Base-by-base conservation (phyloP, 106 monocot genomes). In the Gastrodia elata region DNA sequence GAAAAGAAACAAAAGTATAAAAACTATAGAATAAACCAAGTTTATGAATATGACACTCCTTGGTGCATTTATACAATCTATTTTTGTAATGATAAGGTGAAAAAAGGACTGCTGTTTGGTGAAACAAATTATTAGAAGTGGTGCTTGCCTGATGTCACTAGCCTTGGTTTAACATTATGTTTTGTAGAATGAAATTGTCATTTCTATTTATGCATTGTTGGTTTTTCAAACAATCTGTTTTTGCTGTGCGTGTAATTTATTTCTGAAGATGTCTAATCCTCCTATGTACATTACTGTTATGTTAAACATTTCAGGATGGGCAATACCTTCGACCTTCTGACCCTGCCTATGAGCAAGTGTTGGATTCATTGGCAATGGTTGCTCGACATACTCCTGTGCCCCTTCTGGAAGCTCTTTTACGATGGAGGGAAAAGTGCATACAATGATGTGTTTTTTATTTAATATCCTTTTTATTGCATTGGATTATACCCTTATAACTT, bases 341-440 rank as follows among this genome's bases (percentile, higher is more conserved):
- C 85, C 98, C 98, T 59, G 94, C 91, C 71, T 98, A 98, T 69
- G 98, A 98, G 30, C 98, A 98, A 93, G 93, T 98, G 37, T 79
- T 98, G 77, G 93, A 98, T 87, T 98, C 98, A 71, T 70, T 98
- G 64, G 98, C 98, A 44, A 98, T 98, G 98, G 91, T 98, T 65
- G 88, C 98, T 68, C 82, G 88, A 30, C 98, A 98, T 71, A 93
- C 98, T 11, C 98, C 98, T 26, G 88, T 93, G 9, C 98, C 98
- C n/a, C 98, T 98, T 85, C 59, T 98, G 42, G 93, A 98, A 88
- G 98, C 98, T 80, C 98, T 98, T 83, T 93, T 98, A 79, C 70
- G 85, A 40, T 98, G 98, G 98, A 86, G 98, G 82, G 93, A 98
- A 78, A 93, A 86, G 98, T 98, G 27, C 1, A 34, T 33, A 13